Evolutionary conservation across 2,329 filamentous ascomycete species (phyloP).

Genomic region (Aspergillus transmontanensis): DNA sequence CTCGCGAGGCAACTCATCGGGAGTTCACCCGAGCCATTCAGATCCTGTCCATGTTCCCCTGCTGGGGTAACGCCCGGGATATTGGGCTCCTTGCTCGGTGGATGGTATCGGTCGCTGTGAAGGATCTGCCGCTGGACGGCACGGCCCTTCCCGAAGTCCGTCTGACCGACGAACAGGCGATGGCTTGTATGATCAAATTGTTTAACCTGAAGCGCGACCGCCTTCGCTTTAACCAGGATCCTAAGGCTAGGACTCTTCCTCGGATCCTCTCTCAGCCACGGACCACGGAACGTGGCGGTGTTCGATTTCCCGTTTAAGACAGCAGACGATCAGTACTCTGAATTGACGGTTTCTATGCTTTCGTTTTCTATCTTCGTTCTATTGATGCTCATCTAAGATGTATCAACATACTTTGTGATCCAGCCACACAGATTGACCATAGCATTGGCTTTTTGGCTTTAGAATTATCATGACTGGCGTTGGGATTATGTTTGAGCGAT

Average conservation of each 20-base stretch:
- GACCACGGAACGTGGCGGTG: constrained; percentile 15
- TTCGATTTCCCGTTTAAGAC: constrained; percentile 21
- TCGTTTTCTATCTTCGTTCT: background rate
- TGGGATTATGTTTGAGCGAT: background rate
- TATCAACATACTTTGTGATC: background rate
- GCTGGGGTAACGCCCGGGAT: constrained; percentile 24
- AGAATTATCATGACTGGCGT: background rate
- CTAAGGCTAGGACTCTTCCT: constrained; percentile 20
- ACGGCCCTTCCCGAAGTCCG: constrained; percentile 9
- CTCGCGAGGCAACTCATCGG: constrained; percentile 16
- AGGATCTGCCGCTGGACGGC: constrained; percentile 18
- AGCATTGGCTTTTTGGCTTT: background rate
- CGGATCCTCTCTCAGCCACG: constrained; percentile 22
- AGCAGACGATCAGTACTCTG: background rate
- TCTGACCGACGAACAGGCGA: constrained; percentile 22
- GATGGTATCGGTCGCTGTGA: constrained; percentile 22
- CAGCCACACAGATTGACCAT: background rate
- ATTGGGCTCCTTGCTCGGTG: constrained; percentile 21
- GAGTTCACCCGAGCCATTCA: constrained; percentile 25
- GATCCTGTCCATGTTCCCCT: constrained; percentile 24
- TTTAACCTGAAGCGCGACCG: constrained; percentile 24
- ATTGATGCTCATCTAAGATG: constrained; percentile 1
- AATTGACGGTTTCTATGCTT: background rate
- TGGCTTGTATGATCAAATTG: constrained; percentile 22
- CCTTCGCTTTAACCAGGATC: constrained; percentile 22